phyloP scores from a whole-genome alignment of 495 filamentous ascomycete genomes.

The Talaromyces liani region DNA sequence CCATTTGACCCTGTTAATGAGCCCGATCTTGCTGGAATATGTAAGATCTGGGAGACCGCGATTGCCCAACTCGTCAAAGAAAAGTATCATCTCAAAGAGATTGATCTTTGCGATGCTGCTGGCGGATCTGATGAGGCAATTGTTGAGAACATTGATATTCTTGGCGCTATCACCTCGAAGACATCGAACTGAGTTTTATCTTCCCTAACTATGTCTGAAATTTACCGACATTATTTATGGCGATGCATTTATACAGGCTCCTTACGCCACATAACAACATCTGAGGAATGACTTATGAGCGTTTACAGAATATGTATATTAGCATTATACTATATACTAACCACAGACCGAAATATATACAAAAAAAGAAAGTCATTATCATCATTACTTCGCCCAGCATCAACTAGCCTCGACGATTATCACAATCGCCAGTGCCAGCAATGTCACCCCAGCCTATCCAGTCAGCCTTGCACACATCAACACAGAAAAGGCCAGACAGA shows the following conservation, averaged over 20 bases:
- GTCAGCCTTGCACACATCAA: background rate
- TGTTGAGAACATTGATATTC: background rate
- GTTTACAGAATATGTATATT: background rate
- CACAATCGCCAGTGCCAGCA: conserved; percentile 22
- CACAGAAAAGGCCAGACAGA: background rate
- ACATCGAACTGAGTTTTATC: background rate
- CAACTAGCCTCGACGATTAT: conserved; percentile 23
- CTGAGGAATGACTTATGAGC: background rate
- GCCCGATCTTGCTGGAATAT: background rate
- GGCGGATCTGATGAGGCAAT: background rate
- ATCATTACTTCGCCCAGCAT: background rate
- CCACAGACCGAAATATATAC: background rate
- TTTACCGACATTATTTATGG: background rate
- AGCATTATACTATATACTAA: background rate
- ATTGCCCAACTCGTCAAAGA: conserved; percentile 13
- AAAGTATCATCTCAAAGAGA: conserved; percentile 12
- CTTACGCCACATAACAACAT: background rate
- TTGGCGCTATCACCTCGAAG: conserved; percentile 1
- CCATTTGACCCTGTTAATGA: conserved; percentile 11
- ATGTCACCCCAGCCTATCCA: conserved; percentile 19
- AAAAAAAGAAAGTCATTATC: background rate
- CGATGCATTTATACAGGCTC: too few relatives aligned
- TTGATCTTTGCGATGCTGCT: conserved; percentile 1
- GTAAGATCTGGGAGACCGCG: conserved; percentile 11
- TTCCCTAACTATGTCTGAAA: background rate